phyloP scores from a whole-genome alignment of 768 basidiomycete species.

The Lactarius hatsudake region DNA sequence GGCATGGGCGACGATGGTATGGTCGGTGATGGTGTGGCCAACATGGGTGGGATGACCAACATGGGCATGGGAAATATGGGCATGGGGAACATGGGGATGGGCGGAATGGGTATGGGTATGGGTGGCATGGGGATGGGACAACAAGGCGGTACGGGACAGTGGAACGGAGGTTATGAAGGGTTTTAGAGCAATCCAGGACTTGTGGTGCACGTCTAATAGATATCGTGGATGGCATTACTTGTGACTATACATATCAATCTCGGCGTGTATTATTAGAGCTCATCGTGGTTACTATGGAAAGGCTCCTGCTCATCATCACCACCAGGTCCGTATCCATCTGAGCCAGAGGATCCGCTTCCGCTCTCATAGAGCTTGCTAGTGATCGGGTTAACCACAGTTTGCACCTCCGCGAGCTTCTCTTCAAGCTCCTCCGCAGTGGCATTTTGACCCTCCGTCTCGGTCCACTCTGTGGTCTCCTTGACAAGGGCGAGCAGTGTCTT shows the following conservation, averaged over 20 bases:
- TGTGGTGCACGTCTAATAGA: conserved; percentile 6
- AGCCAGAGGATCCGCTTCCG: background rate
- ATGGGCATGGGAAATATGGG: conserved; percentile 29
- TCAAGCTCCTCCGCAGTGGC: conserved; percentile 88
- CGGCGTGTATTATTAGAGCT: conserved; percentile 35
- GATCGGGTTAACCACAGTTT: conserved; percentile 44
- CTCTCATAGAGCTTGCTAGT: conserved; percentile 42
- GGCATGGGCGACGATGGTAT: conserved; percentile 41
- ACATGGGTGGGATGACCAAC: conserved; percentile 27
- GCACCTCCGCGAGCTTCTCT: conserved; percentile 65
- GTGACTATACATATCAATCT: conserved; percentile 18
- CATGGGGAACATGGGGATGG: conserved; percentile 24
- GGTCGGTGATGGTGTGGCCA: conserved; percentile 22
- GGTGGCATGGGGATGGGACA: conserved; percentile 27
- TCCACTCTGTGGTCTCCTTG: conserved; percentile 91
- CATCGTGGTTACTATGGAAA: conserved; percentile 42
- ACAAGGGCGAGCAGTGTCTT: conserved; percentile 74
- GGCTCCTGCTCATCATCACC: conserved; percentile 41
- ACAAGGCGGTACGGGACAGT: conserved; percentile 16
- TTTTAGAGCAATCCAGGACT: background rate
- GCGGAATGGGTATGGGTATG: conserved; percentile 28
- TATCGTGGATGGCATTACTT: conserved; percentile 11
- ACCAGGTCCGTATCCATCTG: conserved; percentile 29
- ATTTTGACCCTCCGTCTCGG: conserved; percentile 74
- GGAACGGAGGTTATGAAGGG: conserved; percentile 27